Conservation (phyloP, 148 eudicot genomes). For the Polygonum maritimum region DNA sequence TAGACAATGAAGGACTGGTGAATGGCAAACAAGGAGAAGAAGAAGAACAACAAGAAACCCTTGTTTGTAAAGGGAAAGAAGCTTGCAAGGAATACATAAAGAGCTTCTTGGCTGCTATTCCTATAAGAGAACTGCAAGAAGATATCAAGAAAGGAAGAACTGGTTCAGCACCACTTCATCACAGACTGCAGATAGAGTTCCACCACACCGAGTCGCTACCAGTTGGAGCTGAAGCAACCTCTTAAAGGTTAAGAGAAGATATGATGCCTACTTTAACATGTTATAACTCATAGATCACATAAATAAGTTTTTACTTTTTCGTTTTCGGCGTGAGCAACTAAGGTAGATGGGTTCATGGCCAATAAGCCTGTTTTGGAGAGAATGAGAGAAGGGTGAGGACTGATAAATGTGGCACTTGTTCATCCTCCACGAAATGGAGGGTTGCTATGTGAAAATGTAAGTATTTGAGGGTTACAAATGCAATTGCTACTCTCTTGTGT, state of each 20-base stretch:
- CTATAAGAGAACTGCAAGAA: slow-evolving; percentile 59
- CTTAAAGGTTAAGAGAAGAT: not conserved
- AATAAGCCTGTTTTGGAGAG: slow-evolving; percentile 6
- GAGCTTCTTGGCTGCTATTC: slow-evolving; percentile 84
- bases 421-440: not conserved
- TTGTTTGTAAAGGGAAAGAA: slow-evolving; percentile 47
- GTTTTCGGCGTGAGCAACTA: not conserved
- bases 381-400: not conserved
- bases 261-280: not conserved
- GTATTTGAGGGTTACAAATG: not conserved
- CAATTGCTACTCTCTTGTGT: not conserved
- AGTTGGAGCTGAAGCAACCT: not conserved
- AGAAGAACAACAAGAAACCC: slow-evolving; percentile 19
- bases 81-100: slow-evolving; percentile 73
- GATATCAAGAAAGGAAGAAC: slow-evolving; percentile 68
- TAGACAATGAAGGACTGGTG: not conserved
- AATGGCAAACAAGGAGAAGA: not conserved
- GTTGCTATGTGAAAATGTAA: not conserved
- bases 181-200: slow-evolving; percentile 77
- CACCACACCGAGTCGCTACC: slow-evolving; percentile 25
- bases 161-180: slow-evolving; percentile 73
- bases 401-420: not conserved
- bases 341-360: not conserved
- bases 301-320: not conserved
- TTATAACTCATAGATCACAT: not conserved